These are phyloP conservation scores for Lyophyllum atratum DNA, from an alignment of 768 basidiomycete genomes.

Conservation along the genomic window DNA sequence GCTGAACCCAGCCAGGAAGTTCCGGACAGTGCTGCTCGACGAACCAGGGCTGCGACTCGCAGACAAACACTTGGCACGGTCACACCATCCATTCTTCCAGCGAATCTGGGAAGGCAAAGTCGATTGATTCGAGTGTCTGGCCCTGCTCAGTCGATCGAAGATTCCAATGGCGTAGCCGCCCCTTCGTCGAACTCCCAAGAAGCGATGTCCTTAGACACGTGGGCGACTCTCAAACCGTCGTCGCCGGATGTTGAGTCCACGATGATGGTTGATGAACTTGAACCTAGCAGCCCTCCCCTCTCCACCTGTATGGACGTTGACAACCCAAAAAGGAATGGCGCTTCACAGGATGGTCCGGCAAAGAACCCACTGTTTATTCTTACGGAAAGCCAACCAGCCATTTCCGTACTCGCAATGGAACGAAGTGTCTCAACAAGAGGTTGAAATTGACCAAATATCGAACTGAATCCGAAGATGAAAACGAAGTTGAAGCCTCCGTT, in stretches of 20 bases:
- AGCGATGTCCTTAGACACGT: conserved; percentile 19
- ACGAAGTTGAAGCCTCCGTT: conserved; percentile 37
- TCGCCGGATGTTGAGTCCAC: conserved; percentile 24
- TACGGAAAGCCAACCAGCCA: conserved; percentile 51
- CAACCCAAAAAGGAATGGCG: conserved; percentile 1
- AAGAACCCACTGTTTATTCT: conserved; percentile 49
- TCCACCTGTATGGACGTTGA: neutral
- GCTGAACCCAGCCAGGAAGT: conserved; percentile 9
- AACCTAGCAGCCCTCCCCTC: conserved; percentile 20
- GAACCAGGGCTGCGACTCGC: conserved; percentile 24
- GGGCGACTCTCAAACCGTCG: conserved; percentile 22
- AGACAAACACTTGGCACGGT: conserved; percentile 16
- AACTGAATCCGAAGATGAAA: conserved; percentile 45
- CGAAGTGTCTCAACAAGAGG: conserved; percentile 13
- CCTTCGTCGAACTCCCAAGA: conserved; percentile 13
- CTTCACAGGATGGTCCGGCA: conserved; percentile 4
- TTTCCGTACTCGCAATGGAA: conserved; percentile 57
- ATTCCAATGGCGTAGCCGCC: neutral
- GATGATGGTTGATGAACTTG: conserved; percentile 27
- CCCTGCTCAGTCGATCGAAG: conserved; percentile 5
- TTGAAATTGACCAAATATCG: conserved; percentile 21
- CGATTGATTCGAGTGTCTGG: conserved; percentile 12
- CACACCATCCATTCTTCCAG: conserved; percentile 19
- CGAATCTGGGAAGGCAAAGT: conserved; percentile 15
- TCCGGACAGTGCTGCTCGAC: conserved; percentile 20